These are phyloP conservation scores for Tephrocybe sp. DNA, from an alignment of 768 basidiomycete genomes.

Conservation along the genomic window DNA sequence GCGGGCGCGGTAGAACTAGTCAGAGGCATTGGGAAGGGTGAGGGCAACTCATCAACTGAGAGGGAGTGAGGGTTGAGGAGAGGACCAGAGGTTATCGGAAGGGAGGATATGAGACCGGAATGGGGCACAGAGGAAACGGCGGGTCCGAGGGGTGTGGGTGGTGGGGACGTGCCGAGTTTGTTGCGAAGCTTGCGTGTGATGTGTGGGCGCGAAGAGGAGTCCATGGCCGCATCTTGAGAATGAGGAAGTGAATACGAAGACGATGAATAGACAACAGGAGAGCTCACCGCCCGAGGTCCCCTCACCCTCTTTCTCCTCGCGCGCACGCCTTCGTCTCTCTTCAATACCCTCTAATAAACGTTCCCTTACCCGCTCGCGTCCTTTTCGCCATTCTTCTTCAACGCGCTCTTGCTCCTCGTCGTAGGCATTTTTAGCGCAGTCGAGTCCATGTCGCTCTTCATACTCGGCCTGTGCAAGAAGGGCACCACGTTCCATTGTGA, in stretches of 20 bases:
- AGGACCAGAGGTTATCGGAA: constrained; percentile 67
- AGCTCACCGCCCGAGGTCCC: constrained; percentile 68
- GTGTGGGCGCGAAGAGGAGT: constrained; percentile 75
- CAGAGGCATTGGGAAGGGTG: constrained; percentile 78
- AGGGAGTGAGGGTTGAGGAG: constrained; percentile 84
- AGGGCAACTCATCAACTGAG: constrained; percentile 83
- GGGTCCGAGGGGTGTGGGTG: constrained; percentile 64
- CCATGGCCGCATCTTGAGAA: constrained; percentile 63
- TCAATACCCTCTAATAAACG: constrained; percentile 83
- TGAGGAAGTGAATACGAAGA: constrained; percentile 6
- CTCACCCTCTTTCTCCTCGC: constrained; percentile 90
- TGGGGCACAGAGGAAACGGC: constrained; percentile 33
- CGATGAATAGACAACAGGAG: constrained; percentile 7
- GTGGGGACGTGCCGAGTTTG: constrained; percentile 76
- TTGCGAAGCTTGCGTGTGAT: constrained; percentile 85
- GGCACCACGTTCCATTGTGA: constrained; percentile 77
- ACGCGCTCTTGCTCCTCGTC: constrained; percentile 78
- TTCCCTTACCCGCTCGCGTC: constrained; percentile 73
- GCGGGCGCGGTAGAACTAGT: constrained; percentile 49
- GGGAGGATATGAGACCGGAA: constrained; percentile 34
- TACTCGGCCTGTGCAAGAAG: constrained; percentile 62
- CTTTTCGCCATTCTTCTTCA: constrained; percentile 80
- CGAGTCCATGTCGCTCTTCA: constrained; percentile 69
- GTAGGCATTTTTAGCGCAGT: constrained; percentile 67
- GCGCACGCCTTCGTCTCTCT: constrained; percentile 72